Conservation (phyloP, 495 filamentous ascomycete species). For the Aspergillus mulundensis region DNA sequence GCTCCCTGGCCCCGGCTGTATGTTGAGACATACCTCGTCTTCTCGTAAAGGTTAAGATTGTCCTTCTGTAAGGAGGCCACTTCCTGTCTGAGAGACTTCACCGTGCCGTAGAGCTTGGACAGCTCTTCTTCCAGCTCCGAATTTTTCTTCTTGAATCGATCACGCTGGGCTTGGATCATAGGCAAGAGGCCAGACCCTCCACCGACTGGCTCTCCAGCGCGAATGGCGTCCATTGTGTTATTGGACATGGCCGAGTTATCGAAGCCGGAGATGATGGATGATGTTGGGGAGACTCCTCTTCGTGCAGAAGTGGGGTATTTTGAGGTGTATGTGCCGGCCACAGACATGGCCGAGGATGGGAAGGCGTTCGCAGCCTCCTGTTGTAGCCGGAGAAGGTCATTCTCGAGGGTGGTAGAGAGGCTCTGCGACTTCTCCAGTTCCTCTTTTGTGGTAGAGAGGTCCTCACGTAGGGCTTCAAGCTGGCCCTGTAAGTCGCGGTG, state of each 20-base stretch:
- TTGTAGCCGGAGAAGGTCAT: conserved; percentile 84
- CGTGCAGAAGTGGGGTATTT: conserved; percentile 75
- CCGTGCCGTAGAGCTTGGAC: conserved; percentile 71
- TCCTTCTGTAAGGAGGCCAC: conserved; percentile 91
- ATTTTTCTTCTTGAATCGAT: conserved; percentile 97
- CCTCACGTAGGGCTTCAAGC: conserved; percentile 75
- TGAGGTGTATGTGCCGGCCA: conserved; percentile 86
- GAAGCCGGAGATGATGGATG: conserved; percentile 95
- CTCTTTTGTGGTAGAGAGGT: conserved; percentile 75
- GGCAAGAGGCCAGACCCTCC: conserved; percentile 89
- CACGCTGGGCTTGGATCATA: conserved; percentile 96
- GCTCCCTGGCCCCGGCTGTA: conserved; percentile 68
- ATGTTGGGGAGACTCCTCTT: conserved; percentile 79
- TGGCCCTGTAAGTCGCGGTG: conserved; percentile 85
- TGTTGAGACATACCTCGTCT: conserved; percentile 91
- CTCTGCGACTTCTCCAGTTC: conserved; percentile 82
- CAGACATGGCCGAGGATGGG: conserved; percentile 80
- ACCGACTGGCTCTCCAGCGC: conserved; percentile 67
- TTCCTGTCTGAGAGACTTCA: conserved; percentile 86
- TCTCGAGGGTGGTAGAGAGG: conserved; percentile 84
- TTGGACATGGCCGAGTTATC: conserved; percentile 52
- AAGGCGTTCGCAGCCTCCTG: conserved; percentile 77
- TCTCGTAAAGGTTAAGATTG: conserved; percentile 95
- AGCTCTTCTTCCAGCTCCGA: conserved; percentile 87
- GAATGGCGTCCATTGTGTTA: conserved; percentile 53